These are phyloP conservation scores for Globisporangium acanthophoron DNA, from an alignment of 352 stramenopile species.

Conservation along the genomic window DNA sequence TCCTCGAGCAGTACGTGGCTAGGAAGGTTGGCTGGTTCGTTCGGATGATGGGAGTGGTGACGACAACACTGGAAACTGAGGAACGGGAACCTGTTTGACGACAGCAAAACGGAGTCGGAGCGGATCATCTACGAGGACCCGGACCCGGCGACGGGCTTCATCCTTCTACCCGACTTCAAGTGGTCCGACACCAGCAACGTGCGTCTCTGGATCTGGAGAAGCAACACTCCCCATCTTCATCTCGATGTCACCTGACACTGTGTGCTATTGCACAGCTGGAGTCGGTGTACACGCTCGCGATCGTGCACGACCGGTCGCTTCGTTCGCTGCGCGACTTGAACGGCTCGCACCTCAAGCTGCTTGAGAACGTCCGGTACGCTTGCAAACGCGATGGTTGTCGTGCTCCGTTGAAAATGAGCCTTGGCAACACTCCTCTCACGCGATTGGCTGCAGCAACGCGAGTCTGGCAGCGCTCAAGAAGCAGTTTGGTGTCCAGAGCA, in stretches of 20 bases:
- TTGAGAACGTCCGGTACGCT: conserved; percentile 67
- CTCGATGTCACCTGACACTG: background rate
- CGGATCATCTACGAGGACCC: conserved; percentile 75
- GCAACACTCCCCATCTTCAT: background rate
- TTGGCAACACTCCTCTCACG: too few relatives aligned
- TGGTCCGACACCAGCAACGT: conserved; percentile 73
- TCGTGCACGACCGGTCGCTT: conserved; percentile 69
- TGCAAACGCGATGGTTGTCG: background rate
- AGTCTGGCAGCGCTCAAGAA: conserved; percentile 41
- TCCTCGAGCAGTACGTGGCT: conserved; percentile 71
- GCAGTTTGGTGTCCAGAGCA: conserved; percentile 53
- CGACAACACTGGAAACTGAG: background rate
- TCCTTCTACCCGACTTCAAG: conserved; percentile 82
- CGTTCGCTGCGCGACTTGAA: conserved; percentile 73
- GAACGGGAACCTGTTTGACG: background rate
- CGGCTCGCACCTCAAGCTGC: conserved; percentile 48
- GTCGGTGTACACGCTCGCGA: conserved; percentile 76
- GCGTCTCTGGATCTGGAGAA: background rate
- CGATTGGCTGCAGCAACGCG: conserved; percentile 32
- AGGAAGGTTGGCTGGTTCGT: background rate
- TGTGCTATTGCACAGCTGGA: conserved; percentile 38
- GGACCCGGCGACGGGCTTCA: conserved; percentile 59
- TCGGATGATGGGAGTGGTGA: background rate
- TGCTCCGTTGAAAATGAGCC: background rate
- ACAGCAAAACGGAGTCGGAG: conserved; percentile 76